These are phyloP conservation scores for Passiflora organensis DNA, from an alignment of 345 rosid genomes.

Conservation along the genomic window DNA sequence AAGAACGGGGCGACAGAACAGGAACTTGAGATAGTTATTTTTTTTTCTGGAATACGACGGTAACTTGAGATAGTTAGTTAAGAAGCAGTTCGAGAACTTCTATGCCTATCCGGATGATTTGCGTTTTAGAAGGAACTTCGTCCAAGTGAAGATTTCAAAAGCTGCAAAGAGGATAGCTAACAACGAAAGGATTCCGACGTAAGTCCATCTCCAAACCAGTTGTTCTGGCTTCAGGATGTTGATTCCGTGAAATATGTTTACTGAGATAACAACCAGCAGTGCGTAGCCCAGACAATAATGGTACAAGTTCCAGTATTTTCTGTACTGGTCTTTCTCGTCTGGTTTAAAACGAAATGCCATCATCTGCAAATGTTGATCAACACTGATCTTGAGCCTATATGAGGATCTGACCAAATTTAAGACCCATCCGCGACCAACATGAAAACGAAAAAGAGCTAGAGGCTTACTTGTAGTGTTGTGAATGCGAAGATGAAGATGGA, in stretches of 20 bases:
- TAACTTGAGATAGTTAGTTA: no score
- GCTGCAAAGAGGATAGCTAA: conserved; percentile 14
- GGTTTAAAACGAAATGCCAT: conserved; percentile 40
- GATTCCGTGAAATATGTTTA: conserved; percentile 45
- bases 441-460: neutral
- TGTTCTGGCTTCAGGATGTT: conserved; percentile 30
- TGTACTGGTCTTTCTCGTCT: conserved; percentile 18
- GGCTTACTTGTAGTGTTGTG: conserved; percentile 40
- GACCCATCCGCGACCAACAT: neutral
- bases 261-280: conserved; percentile 31
- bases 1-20: no score
- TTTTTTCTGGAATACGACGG: no score
- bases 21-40: no score
- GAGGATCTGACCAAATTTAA: no score
- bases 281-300: conserved; percentile 50
- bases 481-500: conserved; percentile 41
- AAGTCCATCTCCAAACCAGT: conserved; percentile 33
- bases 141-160: conserved; percentile 43
- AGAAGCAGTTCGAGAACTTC: no score
- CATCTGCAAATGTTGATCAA: conserved; percentile 24
- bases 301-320: conserved; percentile 53
- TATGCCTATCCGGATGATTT: no score
- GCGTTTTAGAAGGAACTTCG: neutral
- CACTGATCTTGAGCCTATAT: no score
- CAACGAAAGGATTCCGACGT: conserved; percentile 28